These are phyloP conservation scores for Wickerhamiella lipophila DNA, from an alignment of 805 yeast species.

Conservation along the genomic window DNA sequence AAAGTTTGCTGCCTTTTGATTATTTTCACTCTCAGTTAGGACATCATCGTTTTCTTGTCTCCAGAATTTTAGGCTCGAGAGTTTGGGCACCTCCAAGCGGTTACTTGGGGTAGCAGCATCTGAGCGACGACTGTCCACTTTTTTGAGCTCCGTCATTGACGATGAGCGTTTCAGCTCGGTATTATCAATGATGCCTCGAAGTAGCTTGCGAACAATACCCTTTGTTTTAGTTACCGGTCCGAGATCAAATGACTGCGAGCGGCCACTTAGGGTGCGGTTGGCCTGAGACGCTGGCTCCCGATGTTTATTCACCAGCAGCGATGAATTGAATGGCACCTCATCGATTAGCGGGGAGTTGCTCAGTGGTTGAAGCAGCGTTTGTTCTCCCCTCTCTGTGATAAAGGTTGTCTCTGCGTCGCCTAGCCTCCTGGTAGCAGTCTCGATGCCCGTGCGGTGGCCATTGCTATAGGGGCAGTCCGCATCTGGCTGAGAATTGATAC, in stretches of 20 bases:
- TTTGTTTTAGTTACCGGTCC: conserved; percentile 10
- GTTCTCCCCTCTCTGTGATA: conserved; percentile 10
- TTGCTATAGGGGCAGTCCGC: conserved; percentile 8
- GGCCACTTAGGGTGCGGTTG: conserved; percentile 8
- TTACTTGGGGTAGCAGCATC: not conserved
- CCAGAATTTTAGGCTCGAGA: conserved; percentile 8
- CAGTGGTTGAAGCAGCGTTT: not conserved
- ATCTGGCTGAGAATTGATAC: not conserved
- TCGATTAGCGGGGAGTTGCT: conserved; percentile 16
- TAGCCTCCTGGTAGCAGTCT: not conserved
- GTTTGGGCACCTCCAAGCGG: not conserved
- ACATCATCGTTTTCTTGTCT: conserved; percentile 1
- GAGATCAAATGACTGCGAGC: conserved; percentile 11
- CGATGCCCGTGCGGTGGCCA: conserved; percentile 7
- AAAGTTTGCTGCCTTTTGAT: conserved; percentile 5
- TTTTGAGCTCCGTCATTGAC: conserved; percentile 4
- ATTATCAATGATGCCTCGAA: conserved; percentile 3
- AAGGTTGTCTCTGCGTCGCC: conserved; percentile 6
- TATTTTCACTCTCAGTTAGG: not conserved
- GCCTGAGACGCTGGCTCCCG: not conserved
- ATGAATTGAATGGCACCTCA: conserved; percentile 22
- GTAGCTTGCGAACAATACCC: conserved; percentile 12
- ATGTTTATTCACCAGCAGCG: conserved; percentile 11
- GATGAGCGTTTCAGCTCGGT: conserved; percentile 1
- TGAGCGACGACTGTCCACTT: not conserved